Evolutionary conservation across 106 monocot genomes (phyloP).

Genomic region (Agapanthus africanus): DNA sequence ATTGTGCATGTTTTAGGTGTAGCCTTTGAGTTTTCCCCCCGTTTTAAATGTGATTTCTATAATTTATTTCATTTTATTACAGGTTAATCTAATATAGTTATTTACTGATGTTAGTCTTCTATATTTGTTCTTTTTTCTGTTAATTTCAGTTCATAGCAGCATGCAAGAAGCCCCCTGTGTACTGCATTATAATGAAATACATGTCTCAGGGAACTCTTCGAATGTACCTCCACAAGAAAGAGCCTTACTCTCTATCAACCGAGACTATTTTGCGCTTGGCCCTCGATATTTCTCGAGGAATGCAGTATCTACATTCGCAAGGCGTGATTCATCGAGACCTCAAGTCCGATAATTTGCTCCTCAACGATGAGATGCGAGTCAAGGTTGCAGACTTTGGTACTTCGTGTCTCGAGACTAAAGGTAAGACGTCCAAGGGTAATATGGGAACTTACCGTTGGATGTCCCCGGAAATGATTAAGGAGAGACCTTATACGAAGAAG

Average conservation of each 20-base stretch:
- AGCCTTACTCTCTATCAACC: constrained; percentile 65
- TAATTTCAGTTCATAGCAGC: constrained; percentile 75
- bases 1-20: no score
- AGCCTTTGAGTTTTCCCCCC: no score
- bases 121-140: no score
- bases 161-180: constrained; percentile 79
- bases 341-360: constrained; percentile 75
- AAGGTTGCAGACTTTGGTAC: constrained; percentile 90
- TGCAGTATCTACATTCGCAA: constrained; percentile 78
- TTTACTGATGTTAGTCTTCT: no score
- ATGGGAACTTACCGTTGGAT: constrained; percentile 94
- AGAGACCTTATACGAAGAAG: constrained; percentile 66
- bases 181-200: constrained; percentile 85
- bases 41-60: no score
- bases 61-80: no score
- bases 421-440: constrained; percentile 41
- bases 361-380: constrained; percentile 68
- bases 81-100: no score
- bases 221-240: constrained; percentile 87
- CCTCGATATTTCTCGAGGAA: constrained; percentile 80
- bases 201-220: constrained; percentile 85
- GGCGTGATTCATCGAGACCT: constrained; percentile 87
- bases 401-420: constrained; percentile 59
- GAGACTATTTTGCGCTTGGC: constrained; percentile 65
- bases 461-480: constrained; percentile 91